Evolutionary conservation across 108 stramenopile genomes (phyloP).

Genomic region (Cyclotella atomus): DNA sequence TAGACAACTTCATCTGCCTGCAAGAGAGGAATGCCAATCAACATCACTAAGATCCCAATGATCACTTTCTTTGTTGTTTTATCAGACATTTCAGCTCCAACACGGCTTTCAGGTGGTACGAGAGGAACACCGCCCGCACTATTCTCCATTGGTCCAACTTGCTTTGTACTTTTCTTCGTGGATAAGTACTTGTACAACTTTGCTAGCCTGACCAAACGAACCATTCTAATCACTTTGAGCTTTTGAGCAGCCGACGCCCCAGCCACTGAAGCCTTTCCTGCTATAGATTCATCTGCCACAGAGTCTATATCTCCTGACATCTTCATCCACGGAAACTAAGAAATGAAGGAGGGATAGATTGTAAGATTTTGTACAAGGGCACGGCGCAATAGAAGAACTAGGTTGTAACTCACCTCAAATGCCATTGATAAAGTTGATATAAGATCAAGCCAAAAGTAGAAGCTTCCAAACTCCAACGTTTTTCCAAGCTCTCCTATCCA

Average conservation of each 20-base stretch:
- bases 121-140: constrained; percentile 12
- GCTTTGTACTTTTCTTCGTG: constrained; percentile 19
- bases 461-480: constrained; percentile 52
- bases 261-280: constrained; percentile 31
- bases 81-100: constrained; percentile 63
- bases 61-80: constrained; percentile 66
- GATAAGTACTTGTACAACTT: constrained; percentile 70
- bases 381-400: neutral
- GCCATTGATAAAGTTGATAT: constrained; percentile 65
- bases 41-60: constrained; percentile 56
- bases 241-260: constrained; percentile 46
- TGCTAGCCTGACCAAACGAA: constrained; percentile 68
- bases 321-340: constrained; percentile 6
- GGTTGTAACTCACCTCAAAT: constrained; percentile 35
- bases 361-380: neutral
- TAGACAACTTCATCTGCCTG: constrained; percentile 44
- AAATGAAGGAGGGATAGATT: neutral
- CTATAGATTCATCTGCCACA: constrained; percentile 14
- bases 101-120: constrained; percentile 48
- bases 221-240: constrained; percentile 62
- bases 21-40: constrained; percentile 54
- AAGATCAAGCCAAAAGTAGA: constrained; percentile 82
- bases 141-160: neutral
- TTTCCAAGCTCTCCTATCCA: constrained; percentile 34
- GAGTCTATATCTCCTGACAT: constrained; percentile 16